These are phyloP conservation scores for Penicillium salamii DNA, from an alignment of 495 filamentous ascomycete species.

Conservation along the genomic window DNA sequence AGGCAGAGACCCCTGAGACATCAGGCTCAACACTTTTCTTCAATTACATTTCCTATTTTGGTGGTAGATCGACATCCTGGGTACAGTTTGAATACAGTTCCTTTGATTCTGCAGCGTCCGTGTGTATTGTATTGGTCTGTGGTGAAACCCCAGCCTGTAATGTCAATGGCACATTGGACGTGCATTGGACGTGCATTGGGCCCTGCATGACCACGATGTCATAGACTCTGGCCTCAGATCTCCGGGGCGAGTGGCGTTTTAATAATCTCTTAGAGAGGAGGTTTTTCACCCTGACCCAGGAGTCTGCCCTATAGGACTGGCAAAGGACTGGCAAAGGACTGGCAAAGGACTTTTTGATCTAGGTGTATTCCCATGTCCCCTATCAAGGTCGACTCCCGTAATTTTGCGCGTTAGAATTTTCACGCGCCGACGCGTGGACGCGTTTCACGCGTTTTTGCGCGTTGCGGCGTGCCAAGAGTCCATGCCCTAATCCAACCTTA, in stretches of 20 bases:
- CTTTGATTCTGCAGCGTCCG: background rate
- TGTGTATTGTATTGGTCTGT: slow-evolving; percentile 2
- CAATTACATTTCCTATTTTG: slow-evolving; percentile 21
- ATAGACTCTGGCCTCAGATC: background rate
- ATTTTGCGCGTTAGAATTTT: background rate
- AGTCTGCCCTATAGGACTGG: slow-evolving; percentile 4
- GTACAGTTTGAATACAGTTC: background rate
- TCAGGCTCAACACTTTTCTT: slow-evolving; percentile 3
- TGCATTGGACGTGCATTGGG: background rate
- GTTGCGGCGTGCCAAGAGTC: background rate
- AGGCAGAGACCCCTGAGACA: slow-evolving; percentile 22
- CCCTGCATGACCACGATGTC: background rate
- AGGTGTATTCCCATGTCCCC: background rate
- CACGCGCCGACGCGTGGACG: background rate
- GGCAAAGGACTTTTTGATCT: too few species aligned
- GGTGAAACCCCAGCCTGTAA: background rate
- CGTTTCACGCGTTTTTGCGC: slow-evolving; percentile 5
- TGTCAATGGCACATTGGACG: background rate
- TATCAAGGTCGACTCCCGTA: too few species aligned
- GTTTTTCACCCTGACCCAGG: slow-evolving; percentile 7
- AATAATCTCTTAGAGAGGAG: slow-evolving; percentile 7
- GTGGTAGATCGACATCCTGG: background rate
- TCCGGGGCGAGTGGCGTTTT: slow-evolving; percentile 2
- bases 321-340: too few species aligned
- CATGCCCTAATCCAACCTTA: background rate